Conservation (phyloP, 306 rosid species). For the Vigna reflexopilosa region DNA sequence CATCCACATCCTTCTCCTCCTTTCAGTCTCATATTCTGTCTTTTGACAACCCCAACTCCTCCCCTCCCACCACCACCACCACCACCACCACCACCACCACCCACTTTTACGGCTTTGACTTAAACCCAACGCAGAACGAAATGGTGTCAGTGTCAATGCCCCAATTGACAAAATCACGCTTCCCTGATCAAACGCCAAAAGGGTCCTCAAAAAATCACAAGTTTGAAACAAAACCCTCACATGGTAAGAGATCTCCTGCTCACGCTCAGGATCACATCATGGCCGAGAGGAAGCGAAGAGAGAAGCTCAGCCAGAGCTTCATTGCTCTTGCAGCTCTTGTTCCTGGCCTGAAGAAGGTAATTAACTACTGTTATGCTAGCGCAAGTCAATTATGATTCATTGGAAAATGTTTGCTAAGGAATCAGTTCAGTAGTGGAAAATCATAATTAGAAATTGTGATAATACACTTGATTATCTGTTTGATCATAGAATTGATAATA, state of each 20-base stretch:
- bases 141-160: constrained; percentile 12
- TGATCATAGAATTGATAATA: neutral
- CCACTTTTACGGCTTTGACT: constrained; percentile 38
- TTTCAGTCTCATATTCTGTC: constrained; percentile 61
- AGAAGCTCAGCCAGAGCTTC: constrained; percentile 78
- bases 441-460: too few relatives aligned
- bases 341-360: constrained; percentile 82
- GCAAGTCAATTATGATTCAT: too few relatives aligned
- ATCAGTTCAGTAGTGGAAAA: too few relatives aligned
- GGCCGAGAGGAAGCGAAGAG: constrained; percentile 84
- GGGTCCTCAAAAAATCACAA: constrained; percentile 44
- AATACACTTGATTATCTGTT: neutral
- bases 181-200: constrained; percentile 41
- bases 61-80: constrained; percentile 35
- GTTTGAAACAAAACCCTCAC: constrained; percentile 38
- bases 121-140: constrained; percentile 47
- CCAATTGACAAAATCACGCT: constrained; percentile 36
- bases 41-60: constrained; percentile 54
- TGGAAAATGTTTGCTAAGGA: too few relatives aligned
- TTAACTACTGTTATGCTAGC: neutral
- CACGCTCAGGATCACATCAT: constrained; percentile 75
- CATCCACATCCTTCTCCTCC: constrained; percentile 53
- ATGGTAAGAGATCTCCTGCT: constrained; percentile 52
- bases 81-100: constrained; percentile 40
- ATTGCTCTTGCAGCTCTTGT: constrained; percentile 81